Conservation (phyloP, 306 rosid species). For the Vachellia collinsii region DNA sequence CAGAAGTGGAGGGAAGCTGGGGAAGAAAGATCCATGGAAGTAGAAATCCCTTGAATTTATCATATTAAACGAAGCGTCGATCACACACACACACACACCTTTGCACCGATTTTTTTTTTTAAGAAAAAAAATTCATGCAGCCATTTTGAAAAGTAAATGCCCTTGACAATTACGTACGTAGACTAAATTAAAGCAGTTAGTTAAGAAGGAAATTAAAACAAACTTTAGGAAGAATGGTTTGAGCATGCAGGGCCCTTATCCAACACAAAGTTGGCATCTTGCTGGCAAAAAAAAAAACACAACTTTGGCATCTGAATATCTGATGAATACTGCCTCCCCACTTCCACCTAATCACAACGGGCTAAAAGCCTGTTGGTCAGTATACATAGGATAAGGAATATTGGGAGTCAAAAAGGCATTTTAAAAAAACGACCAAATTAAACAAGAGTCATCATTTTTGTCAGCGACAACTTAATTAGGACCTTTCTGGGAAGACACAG, state of each 20-base stretch:
- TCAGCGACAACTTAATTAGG: slow-evolving; percentile 28
- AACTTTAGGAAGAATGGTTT: slow-evolving; percentile 30
- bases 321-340: slow-evolving; percentile 9
- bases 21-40: too few relatives aligned
- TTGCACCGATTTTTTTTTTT: neutral
- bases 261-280: too few relatives aligned
- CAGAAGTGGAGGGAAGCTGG: too few relatives aligned
- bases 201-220: slow-evolving; percentile 16
- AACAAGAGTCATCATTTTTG: slow-evolving; percentile 35
- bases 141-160: neutral
- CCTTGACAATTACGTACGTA: neutral
- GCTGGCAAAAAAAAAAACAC: too few relatives aligned
- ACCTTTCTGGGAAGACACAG: slow-evolving; percentile 38
- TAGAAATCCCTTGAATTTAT: too few relatives aligned
- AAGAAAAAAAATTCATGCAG: neutral
- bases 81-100: neutral
- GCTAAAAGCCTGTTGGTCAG: slow-evolving; percentile 19
- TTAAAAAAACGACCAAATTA: slow-evolving; percentile 14
- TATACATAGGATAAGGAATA: slow-evolving; percentile 13
- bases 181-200: neutral
- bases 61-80: too few relatives aligned
- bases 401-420: slow-evolving; percentile 14
- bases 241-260: neutral
- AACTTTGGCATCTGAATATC: slow-evolving; percentile 13
- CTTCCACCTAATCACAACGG: slow-evolving; percentile 19